phyloP scores from a whole-genome alignment of 129 eudicot genomes.

The Flaveria brownii region DNA sequence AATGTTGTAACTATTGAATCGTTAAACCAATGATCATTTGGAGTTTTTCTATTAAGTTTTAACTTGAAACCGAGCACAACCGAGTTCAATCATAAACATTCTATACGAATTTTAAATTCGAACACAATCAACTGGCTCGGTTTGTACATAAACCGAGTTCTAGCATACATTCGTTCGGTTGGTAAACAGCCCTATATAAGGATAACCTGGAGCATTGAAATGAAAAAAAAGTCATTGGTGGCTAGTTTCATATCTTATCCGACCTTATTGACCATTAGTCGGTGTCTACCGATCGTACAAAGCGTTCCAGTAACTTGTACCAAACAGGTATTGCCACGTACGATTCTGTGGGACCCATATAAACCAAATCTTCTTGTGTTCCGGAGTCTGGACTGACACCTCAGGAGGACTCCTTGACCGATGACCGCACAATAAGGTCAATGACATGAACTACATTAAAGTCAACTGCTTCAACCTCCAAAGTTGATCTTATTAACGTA shows the following conservation, averaged over 20 bases:
- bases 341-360: constrained; percentile 13
- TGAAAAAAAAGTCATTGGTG: not conserved
- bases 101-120: too few relatives aligned
- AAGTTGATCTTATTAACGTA: not conserved
- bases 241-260: constrained; percentile 5
- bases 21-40: too few relatives aligned
- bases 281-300: constrained; percentile 23
- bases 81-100: too few relatives aligned
- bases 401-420: not conserved
- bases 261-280: constrained; percentile 10
- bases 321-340: constrained; percentile 12
- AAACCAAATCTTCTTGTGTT: constrained; percentile 23
- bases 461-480: constrained; percentile 2
- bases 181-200: too few relatives aligned
- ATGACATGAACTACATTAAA: not conserved
- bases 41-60: too few relatives aligned
- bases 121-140: too few relatives aligned
- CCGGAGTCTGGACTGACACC: constrained; percentile 18
- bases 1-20: too few relatives aligned
- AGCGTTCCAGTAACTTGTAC: constrained; percentile 19
- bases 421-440: constrained; percentile 23
- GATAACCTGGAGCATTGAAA: too few relatives aligned
- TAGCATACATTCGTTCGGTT: too few relatives aligned
- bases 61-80: too few relatives aligned
- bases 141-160: too few relatives aligned